A percentile compares a stretch with the other conserved stretches of the same genome.
Evolutionary conservation across 2,329 filamentous ascomycete species (phyloP).

Genomic region (Simplicillium aogashimaense): DNA sequence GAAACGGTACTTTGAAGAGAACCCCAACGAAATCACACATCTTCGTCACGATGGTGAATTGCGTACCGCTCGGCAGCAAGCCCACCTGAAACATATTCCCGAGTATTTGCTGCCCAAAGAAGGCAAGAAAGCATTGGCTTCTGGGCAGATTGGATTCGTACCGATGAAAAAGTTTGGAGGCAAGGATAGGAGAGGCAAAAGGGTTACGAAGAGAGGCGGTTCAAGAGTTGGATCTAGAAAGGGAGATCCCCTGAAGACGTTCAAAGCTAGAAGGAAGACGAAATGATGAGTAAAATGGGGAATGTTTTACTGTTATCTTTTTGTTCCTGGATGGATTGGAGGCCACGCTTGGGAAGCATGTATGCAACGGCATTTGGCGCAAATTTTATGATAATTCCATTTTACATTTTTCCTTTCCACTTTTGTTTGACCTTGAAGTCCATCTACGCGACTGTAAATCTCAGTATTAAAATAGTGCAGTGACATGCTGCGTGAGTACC

Average conservation of each 20-base stretch:
- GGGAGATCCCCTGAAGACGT: conserved; percentile 79
- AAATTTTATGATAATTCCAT: too few relatives aligned
- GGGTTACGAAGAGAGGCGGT: conserved; percentile 20
- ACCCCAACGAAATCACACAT: conserved; percentile 79
- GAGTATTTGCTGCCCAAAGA: conserved; percentile 82
- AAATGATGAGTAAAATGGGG: conserved; percentile 13
- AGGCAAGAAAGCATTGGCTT: conserved; percentile 58
- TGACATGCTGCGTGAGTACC: too few relatives aligned
- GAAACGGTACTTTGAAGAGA: conserved; percentile 91
- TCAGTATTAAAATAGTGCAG: too few relatives aligned
- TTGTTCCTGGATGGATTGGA: too few relatives aligned
- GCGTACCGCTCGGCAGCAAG: conserved; percentile 71
- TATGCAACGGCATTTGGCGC: too few relatives aligned
- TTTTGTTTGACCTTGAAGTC: too few relatives aligned
- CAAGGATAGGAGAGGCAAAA: conserved; percentile 37
- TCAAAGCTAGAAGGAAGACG: conserved; percentile 54
- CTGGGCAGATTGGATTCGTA: conserved; percentile 66
- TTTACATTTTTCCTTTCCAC: too few relatives aligned
- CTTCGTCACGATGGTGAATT: conserved; percentile 85
- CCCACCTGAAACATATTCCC: conserved; percentile 87
- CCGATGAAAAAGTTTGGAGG: conserved; percentile 48
- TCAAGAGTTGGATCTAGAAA: conserved; percentile 51
- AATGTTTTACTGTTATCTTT: too few relatives aligned
- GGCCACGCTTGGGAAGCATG: too few relatives aligned
- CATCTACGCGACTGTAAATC: too few relatives aligned